Conservation (phyloP, 2,329 filamentous ascomycete genomes). For the Massarina eburnea region DNA sequence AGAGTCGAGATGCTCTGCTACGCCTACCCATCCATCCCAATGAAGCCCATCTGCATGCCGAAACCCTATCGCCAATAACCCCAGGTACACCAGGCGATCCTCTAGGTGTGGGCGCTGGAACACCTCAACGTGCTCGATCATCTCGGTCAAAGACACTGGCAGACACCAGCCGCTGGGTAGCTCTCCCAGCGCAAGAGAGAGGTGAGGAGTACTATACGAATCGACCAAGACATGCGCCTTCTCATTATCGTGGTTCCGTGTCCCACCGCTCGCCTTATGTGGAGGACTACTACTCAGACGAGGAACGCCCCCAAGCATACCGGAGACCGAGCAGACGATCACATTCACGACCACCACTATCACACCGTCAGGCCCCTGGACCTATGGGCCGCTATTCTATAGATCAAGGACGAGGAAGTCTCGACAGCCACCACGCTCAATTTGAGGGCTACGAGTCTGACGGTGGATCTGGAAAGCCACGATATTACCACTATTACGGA, state of each 20-base stretch:
- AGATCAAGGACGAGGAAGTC: slow-evolving; percentile 11
- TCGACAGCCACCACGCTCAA: slow-evolving; percentile 14
- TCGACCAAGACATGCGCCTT: slow-evolving; percentile 8
- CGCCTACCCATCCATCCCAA: slow-evolving; percentile 30
- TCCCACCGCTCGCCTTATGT: slow-evolving; percentile 19
- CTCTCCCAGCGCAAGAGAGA: slow-evolving; percentile 3
- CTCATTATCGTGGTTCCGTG: slow-evolving; percentile 8
- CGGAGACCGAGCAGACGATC: slow-evolving; percentile 20
- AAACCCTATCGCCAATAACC: slow-evolving; percentile 14
- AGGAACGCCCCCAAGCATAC: slow-evolving; percentile 25
- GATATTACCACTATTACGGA: slow-evolving; percentile 25
- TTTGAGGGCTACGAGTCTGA: slow-evolving; percentile 19
- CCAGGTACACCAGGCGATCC: slow-evolving; percentile 11
- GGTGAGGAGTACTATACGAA: slow-evolving; percentile 14
- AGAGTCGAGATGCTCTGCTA: slow-evolving; percentile 32
- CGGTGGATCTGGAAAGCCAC: slow-evolving; percentile 19
- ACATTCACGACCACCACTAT: slow-evolving; percentile 27
- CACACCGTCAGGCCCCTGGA: slow-evolving; percentile 18
- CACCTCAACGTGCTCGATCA: slow-evolving; percentile 9
- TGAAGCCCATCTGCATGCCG: slow-evolving; percentile 25
- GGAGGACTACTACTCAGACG: slow-evolving; percentile 32
- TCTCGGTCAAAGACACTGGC: slow-evolving; percentile 14
- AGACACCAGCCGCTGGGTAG: slow-evolving; percentile 12
- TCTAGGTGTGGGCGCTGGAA: slow-evolving; percentile 7
- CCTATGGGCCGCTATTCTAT: slow-evolving; percentile 5